Percentiles rank a stretch among this genome's conserved stretches.
These are phyloP conservation scores for Lonicera japonica DNA, from an alignment of 129 eudicot genomes.

Conservation along the genomic window DNA sequence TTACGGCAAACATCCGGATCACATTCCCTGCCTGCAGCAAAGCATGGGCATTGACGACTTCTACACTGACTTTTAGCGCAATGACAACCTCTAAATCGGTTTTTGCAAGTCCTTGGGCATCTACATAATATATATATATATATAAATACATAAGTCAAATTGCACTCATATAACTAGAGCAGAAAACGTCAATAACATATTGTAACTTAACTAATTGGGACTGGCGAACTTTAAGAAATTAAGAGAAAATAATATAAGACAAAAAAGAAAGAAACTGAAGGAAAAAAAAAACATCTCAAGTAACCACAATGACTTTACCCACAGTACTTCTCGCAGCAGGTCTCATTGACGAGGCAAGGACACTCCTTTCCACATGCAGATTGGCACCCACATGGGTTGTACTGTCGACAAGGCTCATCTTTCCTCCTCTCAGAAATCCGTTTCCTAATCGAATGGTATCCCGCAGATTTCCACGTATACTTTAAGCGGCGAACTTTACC, in stretches of 20 bases:
- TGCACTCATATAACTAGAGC: background rate
- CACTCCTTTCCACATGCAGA: slow-evolving; percentile 91
- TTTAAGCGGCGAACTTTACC: slow-evolving; percentile 89
- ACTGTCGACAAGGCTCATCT: slow-evolving; percentile 81
- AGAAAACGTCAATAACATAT: too few species aligned
- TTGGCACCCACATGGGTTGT: slow-evolving; percentile 87
- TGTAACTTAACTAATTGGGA: too few species aligned
- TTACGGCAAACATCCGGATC: slow-evolving; percentile 98
- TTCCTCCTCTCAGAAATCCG: slow-evolving; percentile 73
- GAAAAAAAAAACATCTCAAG: background rate
- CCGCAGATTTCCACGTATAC: slow-evolving; percentile 85
- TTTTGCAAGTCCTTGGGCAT: slow-evolving; percentile 92
- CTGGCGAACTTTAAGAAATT: too few species aligned
- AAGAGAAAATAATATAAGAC: too few species aligned
- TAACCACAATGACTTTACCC: slow-evolving; percentile 46
- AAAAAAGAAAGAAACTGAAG: too few species aligned
- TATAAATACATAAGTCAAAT: background rate
- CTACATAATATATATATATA: slow-evolving; percentile 17
- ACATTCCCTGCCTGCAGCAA: slow-evolving; percentile 93
- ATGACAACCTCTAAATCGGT: slow-evolving; percentile 88
- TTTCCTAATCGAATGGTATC: slow-evolving; percentile 65
- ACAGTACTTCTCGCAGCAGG: slow-evolving; percentile 95
- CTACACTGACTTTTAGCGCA: slow-evolving; percentile 95
- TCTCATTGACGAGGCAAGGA: slow-evolving; percentile 72
- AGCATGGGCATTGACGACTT: slow-evolving; percentile 94